Percentiles rank a stretch among this genome's conserved stretches.
Evolutionary conservation across 805 yeast genomes (phyloP).

Genomic region (Kuraishia floccosa): DNA sequence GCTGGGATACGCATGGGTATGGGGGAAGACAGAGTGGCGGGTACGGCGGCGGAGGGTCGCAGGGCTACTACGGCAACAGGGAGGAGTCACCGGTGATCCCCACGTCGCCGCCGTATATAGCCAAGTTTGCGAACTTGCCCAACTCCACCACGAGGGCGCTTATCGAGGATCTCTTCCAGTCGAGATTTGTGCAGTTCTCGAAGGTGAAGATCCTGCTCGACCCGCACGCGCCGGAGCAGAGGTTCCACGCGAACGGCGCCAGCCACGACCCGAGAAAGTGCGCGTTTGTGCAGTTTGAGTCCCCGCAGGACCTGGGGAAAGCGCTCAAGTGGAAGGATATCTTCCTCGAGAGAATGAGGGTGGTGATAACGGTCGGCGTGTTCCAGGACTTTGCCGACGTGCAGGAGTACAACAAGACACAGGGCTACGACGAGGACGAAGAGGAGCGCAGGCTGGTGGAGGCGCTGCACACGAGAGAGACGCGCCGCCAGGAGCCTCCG

Average conservation of each 20-base stretch:
- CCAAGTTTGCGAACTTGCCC: constrained; percentile 52
- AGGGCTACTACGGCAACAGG: constrained; percentile 1
- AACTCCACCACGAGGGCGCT: constrained; percentile 36
- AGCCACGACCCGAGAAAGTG: constrained; percentile 33
- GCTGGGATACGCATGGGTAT: not conserved
- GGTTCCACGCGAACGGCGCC: constrained; percentile 34
- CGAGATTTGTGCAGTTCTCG: constrained; percentile 45
- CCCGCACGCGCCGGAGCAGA: constrained; percentile 15
- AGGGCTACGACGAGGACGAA: constrained; percentile 14
- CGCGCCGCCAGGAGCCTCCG: no score
- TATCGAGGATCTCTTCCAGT: constrained; percentile 47
- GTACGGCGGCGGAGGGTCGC: not conserved
- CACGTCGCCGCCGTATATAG: constrained; percentile 48
- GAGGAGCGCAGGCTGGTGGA: constrained; percentile 10
- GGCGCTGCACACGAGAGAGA: not conserved
- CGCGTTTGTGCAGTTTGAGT: constrained; percentile 49
- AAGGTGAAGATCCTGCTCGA: constrained; percentile 45
- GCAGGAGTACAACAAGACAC: constrained; percentile 13
- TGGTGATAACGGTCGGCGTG: constrained; percentile 22
- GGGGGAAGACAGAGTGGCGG: not conserved
- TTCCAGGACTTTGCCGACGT: constrained; percentile 25
- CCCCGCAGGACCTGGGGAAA: constrained; percentile 39
- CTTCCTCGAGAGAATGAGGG: constrained; percentile 21
- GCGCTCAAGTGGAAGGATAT: constrained; percentile 56
- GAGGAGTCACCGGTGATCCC: constrained; percentile 1